Conservation (phyloP, 1,139 yeast genomes). For the Debaryomyces singareniensis region DNA sequence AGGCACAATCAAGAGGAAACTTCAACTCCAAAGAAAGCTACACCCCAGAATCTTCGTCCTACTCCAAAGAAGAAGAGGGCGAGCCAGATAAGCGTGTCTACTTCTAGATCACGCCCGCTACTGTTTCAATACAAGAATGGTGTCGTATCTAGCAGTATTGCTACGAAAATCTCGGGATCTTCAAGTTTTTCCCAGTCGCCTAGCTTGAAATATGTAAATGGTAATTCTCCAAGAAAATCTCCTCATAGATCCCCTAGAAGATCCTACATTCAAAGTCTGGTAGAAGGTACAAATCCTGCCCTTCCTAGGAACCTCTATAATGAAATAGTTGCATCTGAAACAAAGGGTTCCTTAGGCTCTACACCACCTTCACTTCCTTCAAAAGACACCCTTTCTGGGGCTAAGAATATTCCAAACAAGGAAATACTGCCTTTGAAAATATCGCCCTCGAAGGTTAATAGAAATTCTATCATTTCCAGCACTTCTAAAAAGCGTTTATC, state of each 20-base stretch:
- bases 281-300: constrained; percentile 17
- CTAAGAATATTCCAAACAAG: not conserved
- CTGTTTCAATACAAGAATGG: constrained; percentile 41
- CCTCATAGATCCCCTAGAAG: constrained; percentile 16
- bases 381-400: constrained; percentile 25
- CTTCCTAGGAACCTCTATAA: constrained; percentile 42
- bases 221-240: constrained; percentile 17
- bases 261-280: constrained; percentile 10
- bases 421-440: constrained; percentile 17
- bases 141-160: constrained; percentile 19
- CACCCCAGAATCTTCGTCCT: constrained; percentile 9
- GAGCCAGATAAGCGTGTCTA: constrained; percentile 48
- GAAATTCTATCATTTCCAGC: constrained; percentile 25
- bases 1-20: constrained; percentile 40
- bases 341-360: constrained; percentile 19
- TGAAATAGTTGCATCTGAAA: constrained; percentile 39
- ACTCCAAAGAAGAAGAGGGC: constrained; percentile 40
- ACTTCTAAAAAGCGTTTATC: constrained; percentile 31
- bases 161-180: constrained; percentile 21
- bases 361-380: constrained; percentile 40
- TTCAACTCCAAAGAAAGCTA: constrained; percentile 12
- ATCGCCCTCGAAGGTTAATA: constrained; percentile 18
- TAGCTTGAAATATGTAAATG: constrained; percentile 14
- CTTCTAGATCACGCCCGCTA: constrained; percentile 50
- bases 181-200: constrained; percentile 33